Percentiles rank a stretch among this genome's conserved stretches.
Conservation (phyloP, 805 yeast species). For the Pichia exigua region DNA sequence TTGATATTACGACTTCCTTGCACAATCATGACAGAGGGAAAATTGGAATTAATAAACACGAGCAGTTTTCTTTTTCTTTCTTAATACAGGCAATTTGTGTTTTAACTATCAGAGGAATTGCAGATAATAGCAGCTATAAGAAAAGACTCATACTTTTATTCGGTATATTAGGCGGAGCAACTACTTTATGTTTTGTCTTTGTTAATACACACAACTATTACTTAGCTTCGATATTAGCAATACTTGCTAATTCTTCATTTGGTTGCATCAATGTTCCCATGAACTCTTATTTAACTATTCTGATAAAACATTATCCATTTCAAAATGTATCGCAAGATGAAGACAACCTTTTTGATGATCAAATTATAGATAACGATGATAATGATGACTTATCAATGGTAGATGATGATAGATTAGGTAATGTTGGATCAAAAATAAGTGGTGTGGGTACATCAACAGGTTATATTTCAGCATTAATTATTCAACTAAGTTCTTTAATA, state of each 20-base stretch:
- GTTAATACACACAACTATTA: slow-evolving; percentile 37
- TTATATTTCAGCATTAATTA: slow-evolving; percentile 58
- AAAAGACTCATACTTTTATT: no score
- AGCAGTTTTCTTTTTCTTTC: no score
- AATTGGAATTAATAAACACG: no score
- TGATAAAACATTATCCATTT: slow-evolving; percentile 37
- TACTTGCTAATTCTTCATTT: slow-evolving; percentile 58
- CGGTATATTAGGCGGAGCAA: no score
- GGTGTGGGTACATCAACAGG: slow-evolving; percentile 70
- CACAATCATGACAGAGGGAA: no score
- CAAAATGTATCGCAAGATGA: no score
- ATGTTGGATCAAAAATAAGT: slow-evolving; percentile 43
- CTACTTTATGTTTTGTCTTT: slow-evolving; percentile 33
- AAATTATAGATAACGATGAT: not conserved
- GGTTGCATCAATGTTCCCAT: slow-evolving; percentile 80
- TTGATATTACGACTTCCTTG: no score
- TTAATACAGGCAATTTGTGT: no score
- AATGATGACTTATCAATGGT: not conserved
- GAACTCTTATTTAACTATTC: slow-evolving; percentile 59
- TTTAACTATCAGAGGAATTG: no score
- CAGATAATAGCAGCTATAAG: no score
- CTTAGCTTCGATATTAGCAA: slow-evolving; percentile 44
- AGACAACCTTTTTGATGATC: slow-evolving; percentile 1
- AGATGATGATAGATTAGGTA: slow-evolving; percentile 21
- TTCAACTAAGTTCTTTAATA: slow-evolving; percentile 53